Base-by-base conservation (phyloP, 345 rosid species). In the Anacardium occidentale region DNA sequence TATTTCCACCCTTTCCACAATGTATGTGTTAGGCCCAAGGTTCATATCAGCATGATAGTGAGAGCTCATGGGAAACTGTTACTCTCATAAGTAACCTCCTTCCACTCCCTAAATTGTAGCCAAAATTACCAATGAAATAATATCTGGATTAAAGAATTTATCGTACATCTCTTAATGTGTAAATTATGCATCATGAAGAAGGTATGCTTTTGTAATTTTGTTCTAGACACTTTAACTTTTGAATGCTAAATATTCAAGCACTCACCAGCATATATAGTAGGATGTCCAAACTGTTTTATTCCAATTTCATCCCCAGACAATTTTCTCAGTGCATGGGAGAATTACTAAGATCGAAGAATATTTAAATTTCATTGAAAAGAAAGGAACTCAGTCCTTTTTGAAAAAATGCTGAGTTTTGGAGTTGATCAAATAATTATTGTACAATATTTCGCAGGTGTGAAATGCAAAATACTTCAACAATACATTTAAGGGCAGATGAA, bases 401-500 rank as follows among this genome's bases (percentile, higher is more conserved):
- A 34, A 13, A 64, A 64, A 68, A 75, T 37, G 29, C 55, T 6
- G 29, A 51, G 45, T 51, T 13, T 17, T 50, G 53, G 53, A 50
- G 53, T 50, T 64, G 14, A 47, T 9, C 15, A 58, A 77, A 26
- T 26, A 52, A 48, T 26, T 8, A 48, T 40, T 37, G 8, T n/a
- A 55, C 15, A 56, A 18, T 54, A 18, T 13, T 34, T 42, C 34
- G 47, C 45, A 73, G 20, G 54, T 70, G 69, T 13, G 15, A 69
- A 29, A 71, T 47, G 1, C 53, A 13, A 62, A 29, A 22, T 18
- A 14, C 64, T 62, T 62, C 72, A 60, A 60, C 42, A 42, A 44
- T 64, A 40, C 17, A 37, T 54, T 37, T 37, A 74, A 47, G 21
- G 44, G 40, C 14, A 76, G 42, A 55, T 60, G 40, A 71, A 44